Conservation (phyloP, 768 basidiomycete genomes). For the Postia placenta region DNA sequence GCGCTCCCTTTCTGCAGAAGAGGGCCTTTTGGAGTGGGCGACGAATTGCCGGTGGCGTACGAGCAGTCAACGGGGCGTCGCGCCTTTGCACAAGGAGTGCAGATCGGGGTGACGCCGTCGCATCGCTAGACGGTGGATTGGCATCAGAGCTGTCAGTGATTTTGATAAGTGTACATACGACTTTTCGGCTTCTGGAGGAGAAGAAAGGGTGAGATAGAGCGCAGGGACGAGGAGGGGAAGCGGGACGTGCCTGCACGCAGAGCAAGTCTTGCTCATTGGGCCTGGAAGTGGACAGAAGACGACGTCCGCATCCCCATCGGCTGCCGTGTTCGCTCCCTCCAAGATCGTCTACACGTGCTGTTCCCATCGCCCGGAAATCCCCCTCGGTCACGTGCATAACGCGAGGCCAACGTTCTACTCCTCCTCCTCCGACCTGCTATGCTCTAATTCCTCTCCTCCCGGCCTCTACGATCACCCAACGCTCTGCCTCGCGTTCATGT, state of each 20-base stretch:
- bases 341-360: too few species aligned
- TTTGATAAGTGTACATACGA: constrained; percentile 8
- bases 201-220: too few species aligned
- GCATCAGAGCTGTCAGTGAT: not conserved
- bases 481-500: constrained; percentile 11
- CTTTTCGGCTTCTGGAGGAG: constrained; percentile 14
- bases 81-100: constrained; percentile 21
- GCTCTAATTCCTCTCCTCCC: constrained; percentile 5
- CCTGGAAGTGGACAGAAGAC: too few species aligned
- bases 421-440: constrained; percentile 2
- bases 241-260: constrained; percentile 9
- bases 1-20: constrained; percentile 23
- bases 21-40: constrained; percentile 14
- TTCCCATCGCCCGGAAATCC: not conserved
- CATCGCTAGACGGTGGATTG: constrained; percentile 13
- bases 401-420: constrained; percentile 21
- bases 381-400: constrained; percentile 21
- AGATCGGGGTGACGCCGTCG: constrained; percentile 17
- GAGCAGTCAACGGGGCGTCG: constrained; percentile 17
- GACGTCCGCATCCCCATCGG: too few species aligned
- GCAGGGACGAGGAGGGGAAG: too few species aligned
- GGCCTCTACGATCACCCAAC: not conserved
- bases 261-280: constrained; percentile 19
- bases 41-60: constrained; percentile 7
- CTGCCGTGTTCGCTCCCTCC: too few species aligned